Evolutionary conservation across 1,139 yeast species (phyloP).

Genomic region (Yamadazyma atmosphaerica): DNA sequence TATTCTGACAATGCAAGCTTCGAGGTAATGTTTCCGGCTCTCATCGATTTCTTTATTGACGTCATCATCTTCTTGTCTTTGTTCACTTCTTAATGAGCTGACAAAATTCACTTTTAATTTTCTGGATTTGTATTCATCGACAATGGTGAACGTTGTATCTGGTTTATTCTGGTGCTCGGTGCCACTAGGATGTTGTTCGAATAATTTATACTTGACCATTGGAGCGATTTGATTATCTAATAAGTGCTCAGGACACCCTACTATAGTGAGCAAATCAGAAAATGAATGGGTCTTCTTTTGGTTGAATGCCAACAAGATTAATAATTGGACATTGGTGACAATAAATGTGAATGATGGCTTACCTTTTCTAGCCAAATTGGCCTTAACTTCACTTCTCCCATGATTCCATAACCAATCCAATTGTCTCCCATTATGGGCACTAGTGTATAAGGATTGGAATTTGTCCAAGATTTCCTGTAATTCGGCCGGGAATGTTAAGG

Average conservation of each 20-base stretch:
- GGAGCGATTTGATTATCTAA: constrained; percentile 78
- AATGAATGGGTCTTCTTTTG: constrained; percentile 59
- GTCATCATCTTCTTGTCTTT: constrained; percentile 75
- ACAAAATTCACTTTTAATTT: constrained; percentile 85
- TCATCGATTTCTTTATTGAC: constrained; percentile 84
- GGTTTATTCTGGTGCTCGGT: constrained; percentile 46
- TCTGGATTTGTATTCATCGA: constrained; percentile 81
- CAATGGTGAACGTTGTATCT: constrained; percentile 68
- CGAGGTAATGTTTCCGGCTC: constrained; percentile 80
- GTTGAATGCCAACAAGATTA: constrained; percentile 80
- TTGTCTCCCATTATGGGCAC: constrained; percentile 83
- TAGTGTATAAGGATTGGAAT: constrained; percentile 67
- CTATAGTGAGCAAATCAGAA: constrained; percentile 61
- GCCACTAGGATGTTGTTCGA: constrained; percentile 65
- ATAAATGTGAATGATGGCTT: constrained; percentile 81
- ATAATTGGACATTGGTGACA: constrained; percentile 83
- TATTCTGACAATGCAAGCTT: constrained; percentile 92
- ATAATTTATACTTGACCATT: constrained; percentile 73
- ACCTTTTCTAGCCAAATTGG: constrained; percentile 80
- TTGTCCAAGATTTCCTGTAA: constrained; percentile 64
- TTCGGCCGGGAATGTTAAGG: constrained; percentile 48
- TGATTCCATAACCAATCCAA: constrained; percentile 96
- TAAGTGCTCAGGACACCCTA: constrained; percentile 65
- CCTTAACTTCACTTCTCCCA: constrained; percentile 89
- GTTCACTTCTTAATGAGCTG: constrained; percentile 76